Base-by-base conservation (phyloP, 495 filamentous ascomycete genomes). In the Annulohypoxylon stygium region DNA sequence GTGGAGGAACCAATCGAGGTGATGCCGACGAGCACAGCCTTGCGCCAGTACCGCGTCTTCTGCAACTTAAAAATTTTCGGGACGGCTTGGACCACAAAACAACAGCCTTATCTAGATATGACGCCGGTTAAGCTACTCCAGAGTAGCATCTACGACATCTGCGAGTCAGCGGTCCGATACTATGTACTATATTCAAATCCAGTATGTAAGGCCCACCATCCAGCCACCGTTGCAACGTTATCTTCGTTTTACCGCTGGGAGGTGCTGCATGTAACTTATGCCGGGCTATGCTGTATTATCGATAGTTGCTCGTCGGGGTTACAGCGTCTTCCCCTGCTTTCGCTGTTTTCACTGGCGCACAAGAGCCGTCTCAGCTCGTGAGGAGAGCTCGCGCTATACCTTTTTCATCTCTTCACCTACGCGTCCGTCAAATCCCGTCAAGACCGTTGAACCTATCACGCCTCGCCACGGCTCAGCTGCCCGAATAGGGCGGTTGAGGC, bases 1-100 rank as follows among this genome's bases (percentile, higher is more conserved):
- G 72, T 70, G 72, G 72, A 74, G 72, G 72, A 69, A 37, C 75
- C 75, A 77, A 77, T 76, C 63, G 75, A 76, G 75, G 75, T 68
- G 48, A 69, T 36, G 75, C 75, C 75, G 75, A 71, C 51, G 51
- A 74, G 71, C 75, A 77, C 60, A 77, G 75, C 75, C 75, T 65
- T 71, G 74, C 57, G n/a, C 39, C 45, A 11, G 43, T 43, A 63
- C 61, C 51, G 50, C 61, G 14, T 60, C 55, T 20, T 59, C 54
- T 70, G 67, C 62, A 74, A 57, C 54, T 11, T 37, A 65, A 63
- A 74, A 67, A 30, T 62, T 63, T 70, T 70, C 72, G 67, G 72
- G 62, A 75, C 51, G 47, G 57, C 72, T 60, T 66, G 58, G 63
- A 51, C 59, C 63, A 54, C 34, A 26, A 67, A n/a, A 58, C 50